Percentiles rank a stretch among this genome's conserved stretches.
Evolutionary conservation across 2,329 filamentous ascomycete species (phyloP).

Genomic region (Calonectria leucothoes): DNA sequence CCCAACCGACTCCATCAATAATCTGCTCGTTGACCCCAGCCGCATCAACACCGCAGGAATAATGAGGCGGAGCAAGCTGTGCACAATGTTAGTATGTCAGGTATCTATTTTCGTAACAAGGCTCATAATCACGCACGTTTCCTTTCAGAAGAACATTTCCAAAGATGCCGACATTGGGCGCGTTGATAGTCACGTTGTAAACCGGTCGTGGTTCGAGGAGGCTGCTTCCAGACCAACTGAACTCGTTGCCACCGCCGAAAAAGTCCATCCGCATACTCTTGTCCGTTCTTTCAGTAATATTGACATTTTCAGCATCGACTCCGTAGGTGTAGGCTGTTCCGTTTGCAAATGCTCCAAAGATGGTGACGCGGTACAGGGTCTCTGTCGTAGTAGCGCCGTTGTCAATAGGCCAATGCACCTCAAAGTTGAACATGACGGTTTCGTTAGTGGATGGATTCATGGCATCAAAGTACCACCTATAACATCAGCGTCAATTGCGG

Average conservation of each 20-base stretch:
- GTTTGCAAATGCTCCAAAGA: background rate
- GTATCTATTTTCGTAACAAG: too few species aligned
- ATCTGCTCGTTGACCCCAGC: background rate
- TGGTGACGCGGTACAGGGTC: background rate
- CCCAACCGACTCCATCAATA: background rate
- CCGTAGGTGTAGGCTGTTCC: background rate
- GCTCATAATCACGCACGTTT: background rate
- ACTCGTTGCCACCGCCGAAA: background rate
- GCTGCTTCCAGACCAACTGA: background rate
- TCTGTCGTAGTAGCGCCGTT: background rate
- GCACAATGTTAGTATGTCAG: too few species aligned
- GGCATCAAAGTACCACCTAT: background rate
- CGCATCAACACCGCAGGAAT: background rate
- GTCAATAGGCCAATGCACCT: background rate
- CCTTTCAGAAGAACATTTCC: background rate
- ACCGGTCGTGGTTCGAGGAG: background rate
- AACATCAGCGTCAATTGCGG: background rate
- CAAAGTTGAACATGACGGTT: background rate
- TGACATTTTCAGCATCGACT: background rate
- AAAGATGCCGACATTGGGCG: background rate
- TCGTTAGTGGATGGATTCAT: background rate
- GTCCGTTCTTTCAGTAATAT: background rate
- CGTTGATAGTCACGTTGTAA: background rate
- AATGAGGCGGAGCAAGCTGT: background rate
- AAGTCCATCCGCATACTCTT: background rate